A percentile compares a stretch with the other conserved stretches of the same genome.
Evolutionary conservation across 768 basidiomycete genomes (phyloP).

Genomic region (Lentinus brumalis): DNA sequence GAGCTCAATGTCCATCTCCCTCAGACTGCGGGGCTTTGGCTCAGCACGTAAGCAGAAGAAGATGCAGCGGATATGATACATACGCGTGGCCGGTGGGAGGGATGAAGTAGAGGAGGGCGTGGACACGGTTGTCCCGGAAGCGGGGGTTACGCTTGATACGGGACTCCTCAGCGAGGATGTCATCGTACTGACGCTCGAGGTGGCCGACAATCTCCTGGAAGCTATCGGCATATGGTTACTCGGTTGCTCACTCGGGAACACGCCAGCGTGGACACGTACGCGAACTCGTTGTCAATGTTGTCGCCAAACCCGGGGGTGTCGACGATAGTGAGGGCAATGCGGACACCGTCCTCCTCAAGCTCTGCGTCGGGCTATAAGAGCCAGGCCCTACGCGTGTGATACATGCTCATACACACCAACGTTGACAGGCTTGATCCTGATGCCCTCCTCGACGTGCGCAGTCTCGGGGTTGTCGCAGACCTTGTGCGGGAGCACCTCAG

Average conservation of each 20-base stretch:
- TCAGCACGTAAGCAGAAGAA: background rate
- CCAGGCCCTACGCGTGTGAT: background rate
- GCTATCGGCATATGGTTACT: conserved; percentile 41
- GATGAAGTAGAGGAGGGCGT: conserved; percentile 97
- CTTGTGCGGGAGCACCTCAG: conserved; percentile 88
- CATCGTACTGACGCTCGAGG: conserved; percentile 98
- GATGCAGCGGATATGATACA: conserved; percentile 34
- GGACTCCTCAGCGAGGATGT: conserved; percentile 97
- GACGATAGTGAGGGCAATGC: conserved; percentile 96
- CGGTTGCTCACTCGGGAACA: background rate
- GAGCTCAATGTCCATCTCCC: conserved; percentile 98
- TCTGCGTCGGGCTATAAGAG: conserved; percentile 48
- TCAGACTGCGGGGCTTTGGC: conserved; percentile 53
- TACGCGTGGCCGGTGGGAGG: conserved; percentile 97
- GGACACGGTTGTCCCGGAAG: conserved; percentile 97
- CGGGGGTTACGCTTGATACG: conserved; percentile 99
- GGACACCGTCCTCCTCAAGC: conserved; percentile 97
- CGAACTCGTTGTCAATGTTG: conserved; percentile 98
- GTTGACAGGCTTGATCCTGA: conserved; percentile 92
- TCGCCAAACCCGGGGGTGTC: conserved; percentile 99
- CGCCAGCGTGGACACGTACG: conserved; percentile 56
- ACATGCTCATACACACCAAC: conserved; percentile 63
- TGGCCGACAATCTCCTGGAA: conserved; percentile 97
- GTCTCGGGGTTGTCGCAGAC: conserved; percentile 79
- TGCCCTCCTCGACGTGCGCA: conserved; percentile 93